Conservation (phyloP, 106 monocot genomes). For the Acanthochlamys bracteata region DNA sequence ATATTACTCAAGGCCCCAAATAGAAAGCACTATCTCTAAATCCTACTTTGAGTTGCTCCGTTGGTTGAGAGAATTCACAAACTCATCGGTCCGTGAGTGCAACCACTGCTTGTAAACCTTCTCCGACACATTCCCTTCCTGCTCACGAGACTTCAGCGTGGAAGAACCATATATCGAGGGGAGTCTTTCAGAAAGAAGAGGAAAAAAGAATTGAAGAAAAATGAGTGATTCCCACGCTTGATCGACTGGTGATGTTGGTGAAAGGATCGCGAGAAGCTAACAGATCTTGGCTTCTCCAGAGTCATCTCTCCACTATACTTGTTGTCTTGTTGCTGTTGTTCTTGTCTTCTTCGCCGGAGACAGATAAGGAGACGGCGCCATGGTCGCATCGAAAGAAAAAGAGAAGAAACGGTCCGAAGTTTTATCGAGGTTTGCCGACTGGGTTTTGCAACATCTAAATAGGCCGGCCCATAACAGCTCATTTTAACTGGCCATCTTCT, state of each 20-base stretch:
- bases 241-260: conserved; percentile 41
- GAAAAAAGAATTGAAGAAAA: conserved; percentile 75
- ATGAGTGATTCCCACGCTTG: conserved; percentile 60
- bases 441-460: background rate
- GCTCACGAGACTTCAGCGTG: background rate
- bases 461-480: background rate
- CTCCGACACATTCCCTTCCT: conserved; percentile 36
- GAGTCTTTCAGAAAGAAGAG: conserved; percentile 61
- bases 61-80: conserved; percentile 32
- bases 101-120: conserved; percentile 67
- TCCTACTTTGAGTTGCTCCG: conserved; percentile 45
- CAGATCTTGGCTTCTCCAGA: conserved; percentile 49
- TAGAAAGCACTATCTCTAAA: no score
- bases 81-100: conserved; percentile 54
- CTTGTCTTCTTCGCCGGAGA: conserved; percentile 5
- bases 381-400: background rate
- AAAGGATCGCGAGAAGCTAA: conserved; percentile 56
- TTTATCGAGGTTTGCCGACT: background rate
- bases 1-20: no score
- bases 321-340: background rate
- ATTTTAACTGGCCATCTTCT: no score
- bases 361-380: background rate
- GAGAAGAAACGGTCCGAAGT: background rate
- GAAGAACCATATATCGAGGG: conserved; percentile 10
- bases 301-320: conserved; percentile 14